A percentile compares a stretch with the other conserved stretches of the same genome.
phyloP scores from a whole-genome alignment of 371 early-diverging fungal genomes.

The Coemansia sp. region DNA sequence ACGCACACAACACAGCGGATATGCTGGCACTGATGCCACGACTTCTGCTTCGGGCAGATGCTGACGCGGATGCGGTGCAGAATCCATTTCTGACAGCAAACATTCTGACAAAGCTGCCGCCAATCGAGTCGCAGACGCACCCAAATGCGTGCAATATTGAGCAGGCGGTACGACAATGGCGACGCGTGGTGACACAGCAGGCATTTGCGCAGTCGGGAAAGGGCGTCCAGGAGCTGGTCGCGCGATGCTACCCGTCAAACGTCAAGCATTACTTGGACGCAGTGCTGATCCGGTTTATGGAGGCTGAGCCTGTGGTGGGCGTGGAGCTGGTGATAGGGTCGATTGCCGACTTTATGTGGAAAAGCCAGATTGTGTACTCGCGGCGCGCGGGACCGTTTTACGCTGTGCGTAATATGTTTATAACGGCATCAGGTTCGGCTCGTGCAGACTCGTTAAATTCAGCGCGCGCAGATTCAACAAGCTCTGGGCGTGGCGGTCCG shows the following conservation, averaged over 20 bases:
- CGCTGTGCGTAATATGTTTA: constrained; percentile 43
- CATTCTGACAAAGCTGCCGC: constrained; percentile 25
- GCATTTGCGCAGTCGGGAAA: constrained; percentile 23
- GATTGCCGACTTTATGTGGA: constrained; percentile 46
- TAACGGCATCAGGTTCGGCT: neutral
- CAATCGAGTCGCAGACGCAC: constrained; percentile 24
- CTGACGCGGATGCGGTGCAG: neutral
- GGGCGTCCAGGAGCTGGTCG: constrained; percentile 27
- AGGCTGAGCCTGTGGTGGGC: constrained; percentile 35
- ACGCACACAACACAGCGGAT: constrained; percentile 13
- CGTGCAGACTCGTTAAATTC: neutral
- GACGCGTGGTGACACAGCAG: constrained; percentile 22
- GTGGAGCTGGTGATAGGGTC: constrained; percentile 49
- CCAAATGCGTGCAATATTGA: constrained; percentile 23
- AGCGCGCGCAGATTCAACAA: neutral
- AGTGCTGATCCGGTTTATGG: constrained; percentile 44
- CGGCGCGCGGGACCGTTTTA: constrained; percentile 30
- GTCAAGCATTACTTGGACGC: constrained; percentile 38
- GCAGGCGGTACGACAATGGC: constrained; percentile 28
- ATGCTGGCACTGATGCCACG: constrained; percentile 16
- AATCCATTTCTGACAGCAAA: constrained; percentile 28
- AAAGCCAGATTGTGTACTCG: constrained; percentile 35
- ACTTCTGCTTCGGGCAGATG: neutral
- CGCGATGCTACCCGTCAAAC: constrained; percentile 35
- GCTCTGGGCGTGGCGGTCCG: neutral